These are phyloP conservation scores for Cystobasidium pallidum DNA, from an alignment of 1,284 basidiomycete species.

Conservation along the genomic window DNA sequence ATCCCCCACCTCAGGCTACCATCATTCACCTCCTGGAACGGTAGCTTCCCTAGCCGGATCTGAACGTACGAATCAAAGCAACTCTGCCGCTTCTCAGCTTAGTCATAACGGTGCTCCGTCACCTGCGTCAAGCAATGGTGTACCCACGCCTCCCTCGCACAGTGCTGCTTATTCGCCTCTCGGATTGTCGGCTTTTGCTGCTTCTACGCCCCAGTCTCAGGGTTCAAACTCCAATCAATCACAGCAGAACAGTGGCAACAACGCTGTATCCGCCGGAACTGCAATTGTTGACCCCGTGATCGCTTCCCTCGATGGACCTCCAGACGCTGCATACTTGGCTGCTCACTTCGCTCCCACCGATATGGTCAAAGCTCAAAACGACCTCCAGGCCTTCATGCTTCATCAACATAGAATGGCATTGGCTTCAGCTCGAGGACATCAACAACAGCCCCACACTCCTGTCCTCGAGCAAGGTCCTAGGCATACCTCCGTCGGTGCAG, in stretches of 20 bases:
- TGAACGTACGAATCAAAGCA: conserved; percentile 21
- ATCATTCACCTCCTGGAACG: conserved; percentile 24
- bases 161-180: conserved; percentile 36
- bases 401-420: conserved; percentile 37
- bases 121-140: conserved; percentile 29
- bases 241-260: conserved; percentile 1
- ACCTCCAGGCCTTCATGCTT: conserved; percentile 34
- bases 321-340: conserved; percentile 32
- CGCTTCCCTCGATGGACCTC: conserved; percentile 1
- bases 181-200: not conserved
- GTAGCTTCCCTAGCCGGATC: conserved; percentile 28
- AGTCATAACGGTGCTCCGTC: conserved; percentile 31
- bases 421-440: conserved; percentile 6
- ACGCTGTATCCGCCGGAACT: not conserved
- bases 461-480: conserved; percentile 4
- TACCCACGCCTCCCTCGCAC: conserved; percentile 29
- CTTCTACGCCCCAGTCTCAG: conserved; percentile 9
- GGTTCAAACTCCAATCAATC: not conserved
- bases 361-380: conserved; percentile 31
- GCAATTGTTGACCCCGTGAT: not conserved
- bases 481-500: not conserved
- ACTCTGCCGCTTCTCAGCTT: not conserved
- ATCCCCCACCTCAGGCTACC: not conserved
- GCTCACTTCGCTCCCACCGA: conserved; percentile 20
- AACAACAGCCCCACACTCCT: conserved; percentile 14